A percentile compares a stretch with the other conserved stretches of the same genome.
phyloP scores from a whole-genome alignment of 1,139 yeast species.

The Taphrina flavorubra region DNA sequence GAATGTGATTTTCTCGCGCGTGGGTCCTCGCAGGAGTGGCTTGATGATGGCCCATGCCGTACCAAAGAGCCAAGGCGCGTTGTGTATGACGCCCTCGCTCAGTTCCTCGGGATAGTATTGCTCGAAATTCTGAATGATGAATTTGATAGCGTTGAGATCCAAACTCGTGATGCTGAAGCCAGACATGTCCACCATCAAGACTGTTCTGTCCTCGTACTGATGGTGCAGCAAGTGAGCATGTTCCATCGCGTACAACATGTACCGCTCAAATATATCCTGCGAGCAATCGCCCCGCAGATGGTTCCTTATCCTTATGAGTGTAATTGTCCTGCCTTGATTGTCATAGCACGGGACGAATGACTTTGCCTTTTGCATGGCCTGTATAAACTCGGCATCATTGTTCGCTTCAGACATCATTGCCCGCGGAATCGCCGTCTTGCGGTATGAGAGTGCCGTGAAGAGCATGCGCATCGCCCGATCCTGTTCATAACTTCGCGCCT shows the following conservation, averaged over 20 bases:
- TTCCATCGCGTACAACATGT: slow-evolving; percentile 35
- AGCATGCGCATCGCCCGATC: slow-evolving; percentile 34
- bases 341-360: slow-evolving; percentile 40
- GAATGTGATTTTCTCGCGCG: slow-evolving; percentile 35
- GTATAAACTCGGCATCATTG: slow-evolving; percentile 26
- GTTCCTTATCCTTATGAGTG: slow-evolving; percentile 26
- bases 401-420: slow-evolving; percentile 33
- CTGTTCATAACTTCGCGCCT: slow-evolving; percentile 31
- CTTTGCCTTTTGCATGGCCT: slow-evolving; percentile 30
- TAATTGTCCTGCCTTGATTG: slow-evolving; percentile 34
- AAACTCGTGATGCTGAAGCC: slow-evolving; percentile 30
- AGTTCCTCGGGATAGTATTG: slow-evolving; percentile 39
- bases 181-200: slow-evolving; percentile 36
- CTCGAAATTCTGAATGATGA: slow-evolving; percentile 39
- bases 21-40: slow-evolving; percentile 31
- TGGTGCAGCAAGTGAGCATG: slow-evolving; percentile 34
- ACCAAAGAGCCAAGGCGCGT: slow-evolving; percentile 39
- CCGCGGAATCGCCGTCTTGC: slow-evolving; percentile 22
- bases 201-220: slow-evolving; percentile 36
- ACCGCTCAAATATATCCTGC: slow-evolving; percentile 33
- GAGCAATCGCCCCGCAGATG: slow-evolving; percentile 36
- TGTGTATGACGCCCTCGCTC: slow-evolving; percentile 36
- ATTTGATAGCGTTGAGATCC: slow-evolving; percentile 36
- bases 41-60: slow-evolving; percentile 37
- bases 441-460: slow-evolving; percentile 21